A percentile compares a stretch with the other conserved stretches of the same genome.
These are phyloP conservation scores for Pythium inflatum DNA, from an alignment of 352 stramenopile genomes.

Conservation along the genomic window DNA sequence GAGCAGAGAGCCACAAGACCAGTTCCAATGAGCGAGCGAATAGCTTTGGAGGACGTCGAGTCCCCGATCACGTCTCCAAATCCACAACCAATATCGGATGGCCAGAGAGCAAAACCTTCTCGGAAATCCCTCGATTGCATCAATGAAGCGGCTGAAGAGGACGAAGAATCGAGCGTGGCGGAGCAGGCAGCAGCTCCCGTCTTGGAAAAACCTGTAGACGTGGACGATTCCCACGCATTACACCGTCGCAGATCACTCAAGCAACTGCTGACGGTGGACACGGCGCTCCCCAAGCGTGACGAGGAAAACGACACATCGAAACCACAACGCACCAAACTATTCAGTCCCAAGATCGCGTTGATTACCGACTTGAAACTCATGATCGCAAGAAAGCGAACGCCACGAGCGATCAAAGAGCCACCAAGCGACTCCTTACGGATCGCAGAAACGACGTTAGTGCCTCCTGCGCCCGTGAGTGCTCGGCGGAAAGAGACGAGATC, in stretches of 20 bases:
- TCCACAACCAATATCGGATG: background rate
- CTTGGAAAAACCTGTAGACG: background rate
- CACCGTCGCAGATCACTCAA: background rate
- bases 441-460: background rate
- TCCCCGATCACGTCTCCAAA: constrained; percentile 26
- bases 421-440: too few species aligned
- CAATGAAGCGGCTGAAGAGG: background rate
- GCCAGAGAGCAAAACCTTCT: too few species aligned
- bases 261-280: background rate
- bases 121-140: too few species aligned
- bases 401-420: too few species aligned
- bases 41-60: constrained; percentile 39
- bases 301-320: background rate
- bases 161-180: background rate
- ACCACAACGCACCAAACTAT: background rate
- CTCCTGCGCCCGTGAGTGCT: too few species aligned
- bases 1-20: constrained; percentile 24
- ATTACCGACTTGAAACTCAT: constrained; percentile 25
- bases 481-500: constrained; percentile 7
- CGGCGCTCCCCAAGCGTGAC: background rate
- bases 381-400: constrained; percentile 15
- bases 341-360: constrained; percentile 23
- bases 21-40: constrained; percentile 5
- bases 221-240: background rate
- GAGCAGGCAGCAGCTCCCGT: background rate